A percentile compares a stretch with the other conserved stretches of the same genome.
These are phyloP conservation scores for Bothriochloa decipiens DNA, from an alignment of 176 grass and related monocot species.

Conservation along the genomic window DNA sequence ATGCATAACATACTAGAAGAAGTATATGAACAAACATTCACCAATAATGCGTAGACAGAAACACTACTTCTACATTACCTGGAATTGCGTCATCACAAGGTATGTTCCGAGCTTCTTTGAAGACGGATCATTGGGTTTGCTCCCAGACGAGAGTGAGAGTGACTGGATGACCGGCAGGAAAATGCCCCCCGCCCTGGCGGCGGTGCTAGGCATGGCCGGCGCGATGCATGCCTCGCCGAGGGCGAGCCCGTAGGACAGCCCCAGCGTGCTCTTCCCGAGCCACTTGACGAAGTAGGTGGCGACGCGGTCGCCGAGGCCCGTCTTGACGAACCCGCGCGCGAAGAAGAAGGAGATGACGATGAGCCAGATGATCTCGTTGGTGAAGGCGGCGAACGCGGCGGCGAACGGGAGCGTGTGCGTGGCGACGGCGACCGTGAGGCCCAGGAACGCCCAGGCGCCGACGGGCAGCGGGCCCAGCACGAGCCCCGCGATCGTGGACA, in stretches of 20 bases:
- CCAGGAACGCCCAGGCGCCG: slow-evolving; percentile 89
- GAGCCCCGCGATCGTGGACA: slow-evolving; percentile 79
- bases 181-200: slow-evolving; percentile 76
- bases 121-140: slow-evolving; percentile 52
- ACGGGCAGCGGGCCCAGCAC: slow-evolving; percentile 80
- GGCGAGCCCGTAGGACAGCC: slow-evolving; percentile 76
- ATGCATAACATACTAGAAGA: neutral
- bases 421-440: slow-evolving; percentile 68
- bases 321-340: slow-evolving; percentile 79
- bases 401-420: slow-evolving; percentile 77
- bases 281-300: slow-evolving; percentile 92
- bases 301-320: slow-evolving; percentile 76
- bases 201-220: slow-evolving; percentile 88
- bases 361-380: slow-evolving; percentile 93
- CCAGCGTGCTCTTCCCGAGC: slow-evolving; percentile 75
- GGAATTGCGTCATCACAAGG: neutral
- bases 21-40: neutral
- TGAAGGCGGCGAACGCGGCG: slow-evolving; percentile 78
- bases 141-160: slow-evolving; percentile 60
- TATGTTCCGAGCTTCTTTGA: neutral
- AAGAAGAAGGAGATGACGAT: slow-evolving; percentile 96
- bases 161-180: slow-evolving; percentile 83
- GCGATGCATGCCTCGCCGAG: slow-evolving; percentile 82
- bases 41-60: neutral
- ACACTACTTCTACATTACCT: neutral